phyloP scores from a whole-genome alignment of 78 protist genomes.

The Dictyostelium capitatum region DNA sequence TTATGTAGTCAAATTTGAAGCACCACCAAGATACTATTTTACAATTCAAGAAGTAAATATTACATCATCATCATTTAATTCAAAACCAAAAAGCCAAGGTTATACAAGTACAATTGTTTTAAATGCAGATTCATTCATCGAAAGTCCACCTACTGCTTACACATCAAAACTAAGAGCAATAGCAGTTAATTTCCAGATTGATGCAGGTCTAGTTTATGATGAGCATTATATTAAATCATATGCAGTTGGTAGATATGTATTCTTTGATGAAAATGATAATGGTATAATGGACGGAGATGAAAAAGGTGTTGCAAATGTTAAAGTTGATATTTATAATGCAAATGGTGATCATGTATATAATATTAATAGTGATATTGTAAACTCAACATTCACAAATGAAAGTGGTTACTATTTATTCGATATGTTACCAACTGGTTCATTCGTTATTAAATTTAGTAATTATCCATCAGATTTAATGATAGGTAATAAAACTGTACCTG shows the following conservation, averaged over 20 bases:
- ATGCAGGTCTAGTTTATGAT: slow-evolving; percentile 24
- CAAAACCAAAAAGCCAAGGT: slow-evolving; percentile 18
- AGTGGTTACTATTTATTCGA: slow-evolving; percentile 29
- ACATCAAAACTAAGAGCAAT: background rate
- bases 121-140: background rate
- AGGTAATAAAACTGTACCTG: slow-evolving; percentile 12
- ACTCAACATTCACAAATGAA: background rate
- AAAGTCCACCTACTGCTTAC: background rate
- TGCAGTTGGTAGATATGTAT: slow-evolving; percentile 54
- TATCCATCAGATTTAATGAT: slow-evolving; percentile 17
- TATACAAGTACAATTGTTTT: background rate
- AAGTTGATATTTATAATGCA: background rate
- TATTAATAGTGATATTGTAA: background rate
- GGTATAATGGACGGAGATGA: slow-evolving; percentile 32
- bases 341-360: background rate
- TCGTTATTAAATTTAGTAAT: background rate
- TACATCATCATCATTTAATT: background rate
- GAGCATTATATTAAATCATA: background rate
- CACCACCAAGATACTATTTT: background rate
- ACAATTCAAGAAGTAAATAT: background rate
- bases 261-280: slow-evolving; percentile 29
- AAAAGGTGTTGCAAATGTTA: slow-evolving; percentile 5
- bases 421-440: slow-evolving; percentile 2
- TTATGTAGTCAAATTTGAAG: slow-evolving; percentile 9
- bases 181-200: slow-evolving; percentile 8